A percentile compares a stretch with the other conserved stretches of the same genome.
Evolutionary conservation across 208 protist species (phyloP).

Genomic region (Trichomonas vaginalis): DNA sequence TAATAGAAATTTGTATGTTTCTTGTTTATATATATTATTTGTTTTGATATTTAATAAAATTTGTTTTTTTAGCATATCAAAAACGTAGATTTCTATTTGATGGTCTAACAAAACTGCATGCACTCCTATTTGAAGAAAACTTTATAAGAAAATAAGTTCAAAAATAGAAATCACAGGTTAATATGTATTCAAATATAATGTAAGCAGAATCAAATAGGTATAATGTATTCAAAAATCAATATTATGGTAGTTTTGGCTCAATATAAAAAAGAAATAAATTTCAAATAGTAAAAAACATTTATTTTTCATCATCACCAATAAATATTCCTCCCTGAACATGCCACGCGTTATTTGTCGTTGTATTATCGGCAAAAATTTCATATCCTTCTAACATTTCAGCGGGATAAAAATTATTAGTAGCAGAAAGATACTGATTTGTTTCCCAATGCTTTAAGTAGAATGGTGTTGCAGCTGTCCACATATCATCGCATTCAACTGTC

Average conservation of each 20-base stretch:
- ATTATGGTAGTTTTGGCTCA: neutral
- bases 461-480: neutral
- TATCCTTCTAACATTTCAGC: neutral
- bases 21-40: too few relatives aligned
- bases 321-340: neutral
- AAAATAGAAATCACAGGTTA: too few relatives aligned
- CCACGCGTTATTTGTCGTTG: neutral
- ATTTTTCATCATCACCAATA: neutral
- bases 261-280: neutral
- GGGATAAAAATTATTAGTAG: neutral
- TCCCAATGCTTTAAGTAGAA: neutral
- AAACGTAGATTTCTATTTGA: too few relatives aligned
- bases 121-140: too few relatives aligned
- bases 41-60: too few relatives aligned
- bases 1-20: too few relatives aligned
- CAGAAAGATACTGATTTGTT: neutral
- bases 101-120: too few relatives aligned
- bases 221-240: neutral
- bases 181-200: too few relatives aligned
- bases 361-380: neutral
- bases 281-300: neutral
- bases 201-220: too few relatives aligned
- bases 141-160: too few relatives aligned
- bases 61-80: too few relatives aligned
- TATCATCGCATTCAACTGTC: neutral